These are phyloP conservation scores for Trichoderma guizhouense DNA, from an alignment of 2,329 filamentous ascomycete species.

Conservation along the genomic window DNA sequence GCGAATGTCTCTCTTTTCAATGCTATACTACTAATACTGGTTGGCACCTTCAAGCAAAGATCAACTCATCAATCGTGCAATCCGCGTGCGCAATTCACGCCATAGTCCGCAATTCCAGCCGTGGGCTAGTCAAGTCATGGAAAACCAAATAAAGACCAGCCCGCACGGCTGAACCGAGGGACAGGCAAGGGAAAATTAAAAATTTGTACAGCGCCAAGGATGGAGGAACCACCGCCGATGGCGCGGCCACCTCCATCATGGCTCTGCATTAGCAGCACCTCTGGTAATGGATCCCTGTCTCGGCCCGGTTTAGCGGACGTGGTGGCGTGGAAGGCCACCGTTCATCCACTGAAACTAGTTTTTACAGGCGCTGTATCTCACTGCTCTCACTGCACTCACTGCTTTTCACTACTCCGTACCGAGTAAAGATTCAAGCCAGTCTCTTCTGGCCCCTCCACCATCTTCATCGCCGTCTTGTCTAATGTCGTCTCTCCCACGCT, in stretches of 20 bases:
- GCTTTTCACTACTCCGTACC: not conserved
- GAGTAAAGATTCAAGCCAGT: not conserved
- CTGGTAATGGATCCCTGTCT: not conserved
- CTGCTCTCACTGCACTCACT: not conserved
- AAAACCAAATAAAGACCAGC: not conserved
- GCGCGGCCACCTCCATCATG: not conserved
- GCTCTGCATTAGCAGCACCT: not conserved
- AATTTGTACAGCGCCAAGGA: not conserved
- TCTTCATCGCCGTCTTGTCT: not conserved
- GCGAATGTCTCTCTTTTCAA: not conserved
- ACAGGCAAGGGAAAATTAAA: not conserved
- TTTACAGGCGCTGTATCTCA: not conserved
- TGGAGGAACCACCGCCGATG: not conserved
- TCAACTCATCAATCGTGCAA: not conserved
- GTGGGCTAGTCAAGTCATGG: not conserved
- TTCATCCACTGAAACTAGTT: not conserved
- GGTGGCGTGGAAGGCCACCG: not conserved
- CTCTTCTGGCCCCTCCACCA: not conserved
- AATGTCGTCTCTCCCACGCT: not conserved
- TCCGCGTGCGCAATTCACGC: not conserved
- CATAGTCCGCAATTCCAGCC: not conserved
- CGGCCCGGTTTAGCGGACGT: conserved; percentile 2
- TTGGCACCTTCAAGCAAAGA: not conserved
- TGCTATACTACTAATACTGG: not conserved
- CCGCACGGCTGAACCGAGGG: not conserved